These are phyloP conservation scores for Avena insularis DNA, from an alignment of 176 grass and related monocot species.

Conservation along the genomic window DNA sequence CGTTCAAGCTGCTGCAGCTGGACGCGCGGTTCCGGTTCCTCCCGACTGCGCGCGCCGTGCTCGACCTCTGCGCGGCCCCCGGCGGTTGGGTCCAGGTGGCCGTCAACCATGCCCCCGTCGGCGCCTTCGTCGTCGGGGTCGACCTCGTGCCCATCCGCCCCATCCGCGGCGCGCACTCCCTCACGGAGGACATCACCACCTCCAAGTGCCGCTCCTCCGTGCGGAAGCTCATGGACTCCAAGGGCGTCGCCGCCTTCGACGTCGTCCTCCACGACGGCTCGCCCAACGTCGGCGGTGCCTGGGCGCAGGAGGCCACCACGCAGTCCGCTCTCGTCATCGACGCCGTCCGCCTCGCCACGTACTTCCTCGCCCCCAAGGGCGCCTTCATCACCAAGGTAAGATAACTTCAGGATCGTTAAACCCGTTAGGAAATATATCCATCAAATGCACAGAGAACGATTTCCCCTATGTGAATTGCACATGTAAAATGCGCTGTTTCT, in stretches of 20 bases:
- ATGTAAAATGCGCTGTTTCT: not conserved
- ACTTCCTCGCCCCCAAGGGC: constrained; percentile 86
- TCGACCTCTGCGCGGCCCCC: constrained; percentile 92
- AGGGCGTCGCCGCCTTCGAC: constrained; percentile 70
- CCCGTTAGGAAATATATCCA: not conserved
- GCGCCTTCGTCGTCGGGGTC: constrained; percentile 77
- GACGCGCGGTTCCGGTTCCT: constrained; percentile 89
- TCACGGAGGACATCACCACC: constrained; percentile 94
- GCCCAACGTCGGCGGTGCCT: constrained; percentile 89
- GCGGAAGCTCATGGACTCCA: constrained; percentile 75
- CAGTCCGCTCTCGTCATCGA: constrained; percentile 85
- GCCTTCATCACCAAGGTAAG: constrained; percentile 87
- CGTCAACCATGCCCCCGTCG: constrained; percentile 73
- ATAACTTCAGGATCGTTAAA: not conserved
- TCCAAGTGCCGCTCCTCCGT: constrained; percentile 79
- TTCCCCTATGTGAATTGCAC: not conserved
- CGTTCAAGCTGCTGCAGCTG: constrained; percentile 97
- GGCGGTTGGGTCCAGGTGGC: constrained; percentile 96
- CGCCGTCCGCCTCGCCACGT: constrained; percentile 69
- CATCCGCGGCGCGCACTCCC: constrained; percentile 80
- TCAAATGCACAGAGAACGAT: not conserved
- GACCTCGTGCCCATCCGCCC: constrained; percentile 91
- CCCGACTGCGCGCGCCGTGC: constrained; percentile 73
- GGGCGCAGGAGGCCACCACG: constrained; percentile 89
- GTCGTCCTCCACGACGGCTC: constrained; percentile 93